Evolutionary conservation across 2,329 filamentous ascomycete genomes (phyloP).

Genomic region (Emmonsiellopsis sp.): DNA sequence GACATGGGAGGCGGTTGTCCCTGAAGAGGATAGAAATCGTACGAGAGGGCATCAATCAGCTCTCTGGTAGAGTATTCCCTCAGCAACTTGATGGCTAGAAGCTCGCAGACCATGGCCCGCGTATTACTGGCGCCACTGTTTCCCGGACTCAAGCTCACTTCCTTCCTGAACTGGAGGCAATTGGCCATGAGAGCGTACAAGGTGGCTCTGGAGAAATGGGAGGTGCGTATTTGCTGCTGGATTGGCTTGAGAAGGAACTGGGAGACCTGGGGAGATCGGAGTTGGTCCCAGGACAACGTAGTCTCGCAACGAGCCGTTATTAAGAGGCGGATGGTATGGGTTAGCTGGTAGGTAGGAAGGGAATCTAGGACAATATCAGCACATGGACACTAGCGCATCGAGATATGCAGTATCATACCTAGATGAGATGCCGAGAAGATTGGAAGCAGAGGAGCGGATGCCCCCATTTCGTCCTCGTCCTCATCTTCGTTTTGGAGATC

Average conservation of each 20-base stretch:
- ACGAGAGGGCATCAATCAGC: slow-evolving; percentile 86
- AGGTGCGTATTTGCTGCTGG: slow-evolving; percentile 73
- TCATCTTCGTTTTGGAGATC: slow-evolving; percentile 30
- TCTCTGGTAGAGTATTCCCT: slow-evolving; percentile 85
- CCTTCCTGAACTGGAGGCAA: slow-evolving; percentile 85
- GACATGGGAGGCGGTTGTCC: slow-evolving; percentile 51
- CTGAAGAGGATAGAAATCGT: slow-evolving; percentile 89
- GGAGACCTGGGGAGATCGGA: slow-evolving; percentile 89
- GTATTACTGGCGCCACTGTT: slow-evolving; percentile 78
- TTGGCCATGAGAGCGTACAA: slow-evolving; percentile 89
- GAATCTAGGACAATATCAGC: slow-evolving; percentile 47
- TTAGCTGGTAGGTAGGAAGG: slow-evolving; percentile 80
- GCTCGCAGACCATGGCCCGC: slow-evolving; percentile 77
- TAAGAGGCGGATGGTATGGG: slow-evolving; percentile 78
- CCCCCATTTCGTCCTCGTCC: slow-evolving; percentile 25
- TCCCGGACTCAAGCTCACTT: slow-evolving; percentile 69
- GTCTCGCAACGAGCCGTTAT: slow-evolving; percentile 82
- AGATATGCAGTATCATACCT: slow-evolving; percentile 40
- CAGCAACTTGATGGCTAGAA: slow-evolving; percentile 78
- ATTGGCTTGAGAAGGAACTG: slow-evolving; percentile 95
- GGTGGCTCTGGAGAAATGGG: slow-evolving; percentile 77
- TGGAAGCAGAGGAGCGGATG: slow-evolving; percentile 51
- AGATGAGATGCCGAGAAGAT: slow-evolving; percentile 73
- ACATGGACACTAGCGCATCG: background rate
- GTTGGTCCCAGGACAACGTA: slow-evolving; percentile 85